Percentiles rank a stretch among this genome's conserved stretches.
Evolutionary conservation across 202 grass and related monocot species (phyloP).

Genomic region (Eragrostis tef): DNA sequence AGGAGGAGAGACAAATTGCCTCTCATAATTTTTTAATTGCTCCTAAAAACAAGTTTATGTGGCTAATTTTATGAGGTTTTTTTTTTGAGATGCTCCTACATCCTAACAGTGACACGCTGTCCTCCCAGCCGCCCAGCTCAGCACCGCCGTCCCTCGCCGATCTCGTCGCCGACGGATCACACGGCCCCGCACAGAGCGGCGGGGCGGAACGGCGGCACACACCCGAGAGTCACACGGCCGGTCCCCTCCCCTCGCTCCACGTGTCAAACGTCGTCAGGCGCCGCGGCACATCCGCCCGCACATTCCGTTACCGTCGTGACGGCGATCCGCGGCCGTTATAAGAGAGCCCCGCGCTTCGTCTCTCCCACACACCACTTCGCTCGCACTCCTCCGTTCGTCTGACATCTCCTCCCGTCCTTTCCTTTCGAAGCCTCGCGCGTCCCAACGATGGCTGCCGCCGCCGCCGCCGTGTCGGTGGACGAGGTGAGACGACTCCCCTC

Average conservation of each 20-base stretch:
- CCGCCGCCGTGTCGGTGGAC: constrained; percentile 51
- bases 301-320: constrained; percentile 41
- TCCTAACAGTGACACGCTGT: constrained; percentile 27
- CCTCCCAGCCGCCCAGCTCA: constrained; percentile 21
- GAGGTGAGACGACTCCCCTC: constrained; percentile 35
- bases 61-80: no score
- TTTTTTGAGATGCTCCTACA: no score
- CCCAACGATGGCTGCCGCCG: constrained; percentile 34
- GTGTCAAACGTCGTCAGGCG: constrained; percentile 21
- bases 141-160: background rate
- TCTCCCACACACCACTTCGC: constrained; percentile 1
- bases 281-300: background rate
- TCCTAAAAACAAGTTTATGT: no score
- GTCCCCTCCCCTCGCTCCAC: background rate
- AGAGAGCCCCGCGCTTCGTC: constrained; percentile 23
- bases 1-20: no score
- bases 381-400: constrained; percentile 47
- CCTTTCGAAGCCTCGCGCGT: constrained; percentile 51
- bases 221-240: background rate
- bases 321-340: constrained; percentile 29
- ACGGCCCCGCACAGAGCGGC: constrained; percentile 1
- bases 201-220: background rate
- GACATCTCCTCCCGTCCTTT: constrained; percentile 56
- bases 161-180: constrained; percentile 19
- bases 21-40: no score